Evolutionary conservation across 768 basidiomycete species (phyloP).

Genomic region (Naganishia friedmannii): DNA sequence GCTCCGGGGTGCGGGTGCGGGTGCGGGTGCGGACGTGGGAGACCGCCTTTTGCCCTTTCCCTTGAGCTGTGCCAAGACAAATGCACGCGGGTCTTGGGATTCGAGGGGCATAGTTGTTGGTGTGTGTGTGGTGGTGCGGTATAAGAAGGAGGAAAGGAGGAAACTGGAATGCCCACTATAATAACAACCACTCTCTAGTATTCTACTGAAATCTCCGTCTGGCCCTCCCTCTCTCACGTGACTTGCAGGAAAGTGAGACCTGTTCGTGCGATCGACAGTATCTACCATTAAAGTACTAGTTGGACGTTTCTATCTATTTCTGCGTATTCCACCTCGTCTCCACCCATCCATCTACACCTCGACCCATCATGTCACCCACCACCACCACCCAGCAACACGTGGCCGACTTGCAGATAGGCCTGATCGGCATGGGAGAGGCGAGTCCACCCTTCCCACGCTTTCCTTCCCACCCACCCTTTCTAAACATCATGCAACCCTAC

Average conservation of each 20-base stretch:
- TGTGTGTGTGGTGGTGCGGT: not conserved
- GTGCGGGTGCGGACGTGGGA: not conserved
- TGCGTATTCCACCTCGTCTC: too few relatives aligned
- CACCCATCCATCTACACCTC: too few relatives aligned
- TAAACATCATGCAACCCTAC: not conserved
- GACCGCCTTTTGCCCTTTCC: conserved; percentile 4
- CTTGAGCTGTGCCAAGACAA: conserved; percentile 1
- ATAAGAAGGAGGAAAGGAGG: not conserved
- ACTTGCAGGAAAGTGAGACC: too few relatives aligned
- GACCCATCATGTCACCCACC: not conserved
- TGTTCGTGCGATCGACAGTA: too few relatives aligned
- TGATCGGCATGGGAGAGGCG: conserved; percentile 89
- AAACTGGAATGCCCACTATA: too few relatives aligned
- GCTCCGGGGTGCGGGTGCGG: too few relatives aligned
- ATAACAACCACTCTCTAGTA: too few relatives aligned
- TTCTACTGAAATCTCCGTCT: too few relatives aligned
- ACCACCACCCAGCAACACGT: not conserved
- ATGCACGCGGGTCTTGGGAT: conserved; percentile 7
- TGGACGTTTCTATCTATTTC: too few relatives aligned
- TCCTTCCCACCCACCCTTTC: not conserved
- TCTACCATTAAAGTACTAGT: too few relatives aligned
- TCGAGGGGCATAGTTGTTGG: not conserved
- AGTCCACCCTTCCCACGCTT: conserved; percentile 16
- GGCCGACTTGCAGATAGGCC: conserved; percentile 59
- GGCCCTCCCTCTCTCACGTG: too few relatives aligned